phyloP scores from a whole-genome alignment of 768 basidiomycete species.

The Heimioporus sp. region DNA sequence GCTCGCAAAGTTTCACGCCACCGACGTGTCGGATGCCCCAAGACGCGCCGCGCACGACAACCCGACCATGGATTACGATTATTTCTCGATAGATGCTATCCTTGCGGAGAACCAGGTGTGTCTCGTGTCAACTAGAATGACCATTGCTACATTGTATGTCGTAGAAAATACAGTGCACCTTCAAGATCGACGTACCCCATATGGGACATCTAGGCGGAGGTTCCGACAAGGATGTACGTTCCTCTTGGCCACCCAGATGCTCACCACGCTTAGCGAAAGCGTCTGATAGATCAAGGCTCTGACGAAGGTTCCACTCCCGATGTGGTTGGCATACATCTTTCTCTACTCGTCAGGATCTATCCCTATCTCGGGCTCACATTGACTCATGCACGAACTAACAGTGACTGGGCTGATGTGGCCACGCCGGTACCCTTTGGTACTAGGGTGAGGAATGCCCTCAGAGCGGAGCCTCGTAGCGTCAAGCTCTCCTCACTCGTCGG shows the following conservation, averaged over 20 bases:
- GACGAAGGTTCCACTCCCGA: constrained; percentile 79
- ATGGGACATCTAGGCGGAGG: constrained; percentile 91
- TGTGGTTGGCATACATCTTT: constrained; percentile 89
- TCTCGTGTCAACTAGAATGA: background rate
- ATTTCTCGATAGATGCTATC: constrained; percentile 89
- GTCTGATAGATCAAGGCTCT: constrained; percentile 64
- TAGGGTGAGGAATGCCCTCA: constrained; percentile 82
- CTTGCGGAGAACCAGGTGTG: constrained; percentile 86
- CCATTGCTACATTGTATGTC: background rate
- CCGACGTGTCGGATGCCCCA: constrained; percentile 16
- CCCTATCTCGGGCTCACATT: background rate
- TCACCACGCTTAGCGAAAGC: constrained; percentile 6
- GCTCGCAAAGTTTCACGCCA: constrained; percentile 14
- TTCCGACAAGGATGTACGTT: constrained; percentile 73
- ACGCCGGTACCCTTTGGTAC: constrained; percentile 76
- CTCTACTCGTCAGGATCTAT: constrained; percentile 61
- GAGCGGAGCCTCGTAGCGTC: constrained; percentile 85
- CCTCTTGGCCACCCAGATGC: background rate
- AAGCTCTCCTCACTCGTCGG: constrained; percentile 82
- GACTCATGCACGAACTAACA: constrained; percentile 26
- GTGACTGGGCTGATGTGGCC: constrained; percentile 88
- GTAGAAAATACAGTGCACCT: constrained; percentile 92
- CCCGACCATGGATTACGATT: constrained; percentile 77
- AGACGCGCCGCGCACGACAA: constrained; percentile 14
- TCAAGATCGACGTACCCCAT: constrained; percentile 79